A percentile compares a stretch with the other conserved stretches of the same genome.
Conservation (phyloP, 345 rosid genomes). For the Eucalyptus curtisii region DNA sequence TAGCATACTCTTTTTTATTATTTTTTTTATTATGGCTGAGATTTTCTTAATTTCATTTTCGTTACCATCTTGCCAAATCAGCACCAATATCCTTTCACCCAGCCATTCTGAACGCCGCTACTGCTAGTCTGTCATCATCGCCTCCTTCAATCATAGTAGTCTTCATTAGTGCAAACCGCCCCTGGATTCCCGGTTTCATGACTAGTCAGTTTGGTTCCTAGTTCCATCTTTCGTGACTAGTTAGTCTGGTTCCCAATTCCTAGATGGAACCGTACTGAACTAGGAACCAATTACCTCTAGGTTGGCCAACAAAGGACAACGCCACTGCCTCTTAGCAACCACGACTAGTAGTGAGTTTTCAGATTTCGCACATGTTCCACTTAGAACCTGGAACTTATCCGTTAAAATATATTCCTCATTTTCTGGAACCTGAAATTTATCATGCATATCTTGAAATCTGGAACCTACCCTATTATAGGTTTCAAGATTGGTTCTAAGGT, state of each 20-base stretch:
- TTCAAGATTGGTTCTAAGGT: too few species aligned
- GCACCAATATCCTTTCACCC: neutral
- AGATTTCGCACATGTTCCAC: accelerated
- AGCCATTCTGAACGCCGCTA: accelerated
- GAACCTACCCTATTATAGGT: accelerated
- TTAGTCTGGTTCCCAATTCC: too few species aligned
- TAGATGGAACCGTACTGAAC: too few species aligned
- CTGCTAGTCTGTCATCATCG: neutral
- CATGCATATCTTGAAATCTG: too few species aligned
- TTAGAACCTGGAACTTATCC: accelerated
- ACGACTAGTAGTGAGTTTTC: too few species aligned
- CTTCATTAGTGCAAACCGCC: neutral
- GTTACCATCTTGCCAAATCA: neutral
- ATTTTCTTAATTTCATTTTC: neutral
- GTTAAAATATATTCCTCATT: accelerated
- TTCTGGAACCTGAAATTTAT: accelerated
- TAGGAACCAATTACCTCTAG: too few species aligned
- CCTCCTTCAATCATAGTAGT: neutral
- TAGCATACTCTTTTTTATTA: neutral
- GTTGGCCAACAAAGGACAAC: too few species aligned
- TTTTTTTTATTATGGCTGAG: neutral
- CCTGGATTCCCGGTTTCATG: accelerated
- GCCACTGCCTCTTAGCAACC: too few species aligned
- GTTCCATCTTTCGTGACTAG: too few species aligned
- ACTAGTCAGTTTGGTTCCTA: too few species aligned